Evolutionary conservation across 139 green algal genomes (phyloP), one percentile per base, ranked within the genome.

Genomic region (Chlamydomonas sp.): DNA sequence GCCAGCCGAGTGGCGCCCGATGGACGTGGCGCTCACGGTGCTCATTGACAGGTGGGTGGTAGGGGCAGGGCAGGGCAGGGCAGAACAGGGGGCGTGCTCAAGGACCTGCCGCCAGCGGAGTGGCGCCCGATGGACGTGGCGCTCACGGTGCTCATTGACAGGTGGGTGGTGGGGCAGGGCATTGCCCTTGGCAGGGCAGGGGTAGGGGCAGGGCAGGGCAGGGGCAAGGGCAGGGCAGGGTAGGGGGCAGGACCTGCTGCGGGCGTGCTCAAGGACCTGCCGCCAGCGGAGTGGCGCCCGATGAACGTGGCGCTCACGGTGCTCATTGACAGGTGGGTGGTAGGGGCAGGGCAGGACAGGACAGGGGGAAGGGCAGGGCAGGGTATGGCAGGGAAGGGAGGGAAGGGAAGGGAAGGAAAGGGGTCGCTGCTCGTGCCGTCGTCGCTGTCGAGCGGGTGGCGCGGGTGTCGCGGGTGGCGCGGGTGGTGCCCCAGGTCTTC

Each of bases 111-210:
- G 0, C 78, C 76, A 2, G 48, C 71, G 16, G 13, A 87, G 47
- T 96, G 88, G 88, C 79, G 43, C 28, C 59, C 90, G 2, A 73
- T 73, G n/a, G 78, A 89, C 33, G 85, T 96, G 48, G 90, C 90
- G 2, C 74, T 90, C 28, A 80, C 84, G 6, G 85, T 96, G 63
- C 80, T 96, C 0, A 70, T 84, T 2, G 89, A 96, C 80, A 79
- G 86, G 80, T 90, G 39, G 5, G 70, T 30, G n/a, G 6, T n/a
- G n/a, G n/a, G n/a, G n/a, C n/a, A n/a, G n/a, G n/a, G n/a, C n/a
- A n/a, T n/a, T n/a, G n/a, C n/a, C n/a, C n/a, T n/a, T n/a, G n/a
- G n/a, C n/a, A n/a, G n/a, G n/a, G n/a, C n/a, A n/a, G n/a, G n/a
- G n/a, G n/a, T n/a, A n/a, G n/a, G n/a, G n/a, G n/a, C n/a, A n/a